These are phyloP conservation scores for Teunomyces tritomae DNA, from an alignment of 805 yeast species.

Conservation along the genomic window DNA sequence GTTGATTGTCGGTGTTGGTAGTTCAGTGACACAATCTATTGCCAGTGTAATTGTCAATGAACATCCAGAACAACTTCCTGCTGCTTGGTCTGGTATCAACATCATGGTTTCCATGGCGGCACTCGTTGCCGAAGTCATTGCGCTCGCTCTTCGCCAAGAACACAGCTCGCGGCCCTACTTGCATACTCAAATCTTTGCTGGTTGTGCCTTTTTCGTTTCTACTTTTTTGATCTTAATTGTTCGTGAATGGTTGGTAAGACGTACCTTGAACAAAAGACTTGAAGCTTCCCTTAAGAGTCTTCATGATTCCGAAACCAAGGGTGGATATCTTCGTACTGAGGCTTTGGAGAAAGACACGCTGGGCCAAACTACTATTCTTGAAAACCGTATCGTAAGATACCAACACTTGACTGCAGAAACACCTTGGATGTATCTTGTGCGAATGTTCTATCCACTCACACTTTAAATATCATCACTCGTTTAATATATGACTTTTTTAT, in stretches of 20 bases:
- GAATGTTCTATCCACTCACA: constrained; percentile 4
- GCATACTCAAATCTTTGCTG: constrained; percentile 61
- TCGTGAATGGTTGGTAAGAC: constrained; percentile 51
- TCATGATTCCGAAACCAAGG: not conserved
- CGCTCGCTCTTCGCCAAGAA: constrained; percentile 38
- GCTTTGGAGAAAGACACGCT: not conserved
- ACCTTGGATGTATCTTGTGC: not conserved
- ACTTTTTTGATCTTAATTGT: constrained; percentile 43
- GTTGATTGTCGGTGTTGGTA: constrained; percentile 28
- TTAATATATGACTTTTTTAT: constrained; percentile 12
- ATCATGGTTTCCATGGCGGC: constrained; percentile 30
- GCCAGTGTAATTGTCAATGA: constrained; percentile 9
- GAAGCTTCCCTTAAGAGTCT: not conserved
- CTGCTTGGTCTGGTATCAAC: constrained; percentile 41
- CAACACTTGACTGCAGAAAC: not conserved
- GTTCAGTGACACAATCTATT: constrained; percentile 17
- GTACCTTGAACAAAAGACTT: constrained; percentile 11
- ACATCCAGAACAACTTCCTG: constrained; percentile 24
- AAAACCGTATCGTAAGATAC: constrained; percentile 4
- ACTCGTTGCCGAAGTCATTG: constrained; percentile 53
- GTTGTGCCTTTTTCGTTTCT: constrained; percentile 45
- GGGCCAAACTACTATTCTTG: not conserved
- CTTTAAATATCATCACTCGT: not conserved
- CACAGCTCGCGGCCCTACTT: constrained; percentile 43
- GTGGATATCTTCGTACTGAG: not conserved